A percentile compares a stretch with the other conserved stretches of the same genome.
Evolutionary conservation across 805 yeast species (phyloP).

Genomic region (Cyberlindnera subsufficiens): DNA sequence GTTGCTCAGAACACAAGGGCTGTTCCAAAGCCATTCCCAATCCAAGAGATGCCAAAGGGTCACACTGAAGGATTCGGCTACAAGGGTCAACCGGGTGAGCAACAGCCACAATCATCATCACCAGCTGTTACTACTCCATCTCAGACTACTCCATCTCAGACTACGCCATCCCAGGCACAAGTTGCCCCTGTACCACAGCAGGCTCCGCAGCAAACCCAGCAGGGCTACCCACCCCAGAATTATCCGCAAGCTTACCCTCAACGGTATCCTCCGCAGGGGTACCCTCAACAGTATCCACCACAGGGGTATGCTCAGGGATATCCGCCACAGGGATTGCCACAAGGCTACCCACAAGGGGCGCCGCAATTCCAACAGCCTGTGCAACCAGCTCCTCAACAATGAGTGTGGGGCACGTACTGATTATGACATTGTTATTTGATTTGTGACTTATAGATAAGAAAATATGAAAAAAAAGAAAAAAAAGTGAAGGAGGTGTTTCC

Average conservation of each 20-base stretch:
- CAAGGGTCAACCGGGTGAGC: slow-evolving; percentile 38
- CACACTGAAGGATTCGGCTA: slow-evolving; percentile 34
- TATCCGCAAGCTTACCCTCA: slow-evolving; percentile 6
- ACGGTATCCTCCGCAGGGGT: slow-evolving; percentile 12
- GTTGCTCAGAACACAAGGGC: slow-evolving; percentile 72
- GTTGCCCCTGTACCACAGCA: slow-evolving; percentile 3
- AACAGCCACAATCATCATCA: slow-evolving; percentile 21
- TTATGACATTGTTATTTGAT: too few species aligned
- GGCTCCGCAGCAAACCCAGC: slow-evolving; percentile 19
- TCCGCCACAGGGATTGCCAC: slow-evolving; percentile 11
- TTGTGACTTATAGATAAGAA: too few species aligned
- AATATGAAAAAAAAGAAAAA: neutral
- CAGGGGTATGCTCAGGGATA: slow-evolving; percentile 14
- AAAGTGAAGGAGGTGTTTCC: neutral
- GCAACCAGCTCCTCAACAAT: neutral
- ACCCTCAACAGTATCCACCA: slow-evolving; percentile 11
- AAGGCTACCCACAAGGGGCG: slow-evolving; percentile 16
- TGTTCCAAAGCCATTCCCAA: slow-evolving; percentile 87
- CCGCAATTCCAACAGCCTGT: slow-evolving; percentile 10
- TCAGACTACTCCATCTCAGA: neutral
- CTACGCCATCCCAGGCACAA: neutral
- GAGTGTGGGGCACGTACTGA: too few species aligned
- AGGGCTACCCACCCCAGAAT: slow-evolving; percentile 10
- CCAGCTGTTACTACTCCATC: slow-evolving; percentile 1
- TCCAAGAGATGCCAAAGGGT: slow-evolving; percentile 48